Evolutionary conservation across 2,329 filamentous ascomycete species (phyloP).

Genomic region (Aspergillus proliferans): DNA sequence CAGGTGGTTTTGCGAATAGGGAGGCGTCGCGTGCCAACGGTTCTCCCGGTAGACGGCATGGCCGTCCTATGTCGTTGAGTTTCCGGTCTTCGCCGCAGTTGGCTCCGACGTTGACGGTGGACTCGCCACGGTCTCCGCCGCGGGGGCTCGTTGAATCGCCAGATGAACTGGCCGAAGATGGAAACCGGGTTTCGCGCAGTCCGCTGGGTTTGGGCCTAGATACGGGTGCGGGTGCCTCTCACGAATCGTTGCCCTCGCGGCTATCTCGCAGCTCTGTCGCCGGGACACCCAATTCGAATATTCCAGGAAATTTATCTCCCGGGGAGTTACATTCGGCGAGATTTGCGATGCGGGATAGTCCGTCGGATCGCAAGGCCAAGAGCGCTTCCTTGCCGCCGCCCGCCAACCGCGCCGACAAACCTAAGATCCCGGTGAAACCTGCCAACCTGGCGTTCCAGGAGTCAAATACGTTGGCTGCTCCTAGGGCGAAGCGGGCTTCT

Average conservation of each 20-base stretch:
- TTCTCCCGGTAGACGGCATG: slow-evolving; percentile 56
- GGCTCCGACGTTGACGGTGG: slow-evolving; percentile 36
- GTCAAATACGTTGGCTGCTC: slow-evolving; percentile 20
- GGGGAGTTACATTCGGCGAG: slow-evolving; percentile 7
- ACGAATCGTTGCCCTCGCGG: slow-evolving; percentile 19
- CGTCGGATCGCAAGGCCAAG: slow-evolving; percentile 27
- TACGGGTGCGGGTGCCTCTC: slow-evolving; percentile 12
- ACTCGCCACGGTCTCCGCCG: slow-evolving; percentile 40
- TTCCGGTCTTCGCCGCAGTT: slow-evolving; percentile 37
- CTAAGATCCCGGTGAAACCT: slow-evolving; percentile 53
- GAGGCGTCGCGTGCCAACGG: slow-evolving; percentile 21
- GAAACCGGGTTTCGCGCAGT: slow-evolving; percentile 35
- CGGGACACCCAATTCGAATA: slow-evolving; percentile 25
- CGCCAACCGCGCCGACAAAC: slow-evolving; percentile 75
- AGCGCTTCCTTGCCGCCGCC: slow-evolving; percentile 58
- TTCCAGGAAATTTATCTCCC: slow-evolving; percentile 16
- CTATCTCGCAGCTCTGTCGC: slow-evolving; percentile 10
- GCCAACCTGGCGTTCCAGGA: slow-evolving; percentile 28
- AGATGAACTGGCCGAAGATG: slow-evolving; percentile 60
- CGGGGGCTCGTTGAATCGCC: slow-evolving; percentile 35
- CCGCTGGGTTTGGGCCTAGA: slow-evolving; percentile 1
- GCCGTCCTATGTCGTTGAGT: slow-evolving; percentile 40
- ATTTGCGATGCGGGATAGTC: slow-evolving; percentile 9
- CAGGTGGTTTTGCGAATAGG: slow-evolving; percentile 12
- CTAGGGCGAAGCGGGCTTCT: slow-evolving; percentile 17